phyloP scores from a whole-genome alignment of 2,329 filamentous ascomycete genomes.

The Neopestalotiopsis sp. region DNA sequence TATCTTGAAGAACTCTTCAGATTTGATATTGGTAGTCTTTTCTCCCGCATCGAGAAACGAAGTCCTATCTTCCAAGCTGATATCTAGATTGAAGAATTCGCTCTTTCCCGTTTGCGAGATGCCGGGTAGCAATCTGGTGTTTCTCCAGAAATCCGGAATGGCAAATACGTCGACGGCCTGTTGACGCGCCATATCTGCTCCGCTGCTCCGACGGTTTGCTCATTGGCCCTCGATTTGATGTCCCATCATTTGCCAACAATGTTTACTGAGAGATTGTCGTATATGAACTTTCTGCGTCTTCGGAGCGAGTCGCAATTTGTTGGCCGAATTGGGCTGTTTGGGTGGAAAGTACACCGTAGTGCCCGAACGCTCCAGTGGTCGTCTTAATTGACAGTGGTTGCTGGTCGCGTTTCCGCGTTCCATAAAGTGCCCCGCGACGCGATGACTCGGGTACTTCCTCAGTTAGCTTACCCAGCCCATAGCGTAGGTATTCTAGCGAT shows the following conservation, averaged over 20 bases:
- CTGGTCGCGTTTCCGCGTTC: neutral
- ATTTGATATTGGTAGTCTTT: conserved; percentile 21
- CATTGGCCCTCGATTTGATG: neutral
- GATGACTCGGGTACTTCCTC: neutral
- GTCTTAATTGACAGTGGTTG: neutral
- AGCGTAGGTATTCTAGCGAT: neutral
- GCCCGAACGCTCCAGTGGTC: neutral
- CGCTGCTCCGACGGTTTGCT: neutral
- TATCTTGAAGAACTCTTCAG: conserved; percentile 50
- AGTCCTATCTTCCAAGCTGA: conserved; percentile 35
- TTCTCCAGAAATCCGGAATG: conserved; percentile 65
- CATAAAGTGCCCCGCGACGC: neutral
- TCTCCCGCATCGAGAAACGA: conserved; percentile 18
- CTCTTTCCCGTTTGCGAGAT: conserved; percentile 31
- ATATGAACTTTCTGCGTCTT: neutral
- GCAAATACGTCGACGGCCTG: conserved; percentile 64
- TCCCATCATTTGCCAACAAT: neutral
- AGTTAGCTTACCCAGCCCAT: neutral
- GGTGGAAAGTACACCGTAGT: neutral
- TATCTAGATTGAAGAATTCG: conserved; percentile 51
- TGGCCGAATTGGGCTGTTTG: neutral
- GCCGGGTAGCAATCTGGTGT: conserved; percentile 54
- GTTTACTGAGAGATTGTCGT: neutral
- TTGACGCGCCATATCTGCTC: conserved; percentile 45
- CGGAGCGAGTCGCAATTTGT: neutral